Conservation (phyloP, 148 eudicot genomes). For the Fagopyrum tataricum region DNA sequence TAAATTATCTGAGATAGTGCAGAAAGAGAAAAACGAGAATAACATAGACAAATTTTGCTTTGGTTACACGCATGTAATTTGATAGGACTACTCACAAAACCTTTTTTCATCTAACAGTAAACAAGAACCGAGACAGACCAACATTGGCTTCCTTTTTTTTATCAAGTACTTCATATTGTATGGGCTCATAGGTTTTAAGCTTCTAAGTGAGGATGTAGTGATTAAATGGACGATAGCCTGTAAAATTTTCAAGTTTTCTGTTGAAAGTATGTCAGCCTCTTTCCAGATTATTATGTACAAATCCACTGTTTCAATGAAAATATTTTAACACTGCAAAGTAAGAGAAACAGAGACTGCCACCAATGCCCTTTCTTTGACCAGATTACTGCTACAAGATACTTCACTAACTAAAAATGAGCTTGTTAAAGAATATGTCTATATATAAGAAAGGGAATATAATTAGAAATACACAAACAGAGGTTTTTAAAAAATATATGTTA, state of each 20-base stretch:
- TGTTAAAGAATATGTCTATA: not conserved
- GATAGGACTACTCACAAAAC: not conserved
- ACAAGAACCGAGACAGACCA: not conserved
- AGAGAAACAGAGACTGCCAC: not conserved
- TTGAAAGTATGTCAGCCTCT: not conserved
- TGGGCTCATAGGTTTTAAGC: not conserved
- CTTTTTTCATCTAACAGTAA: not conserved
- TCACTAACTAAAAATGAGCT: not conserved
- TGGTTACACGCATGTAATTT: not conserved
- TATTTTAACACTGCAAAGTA: not conserved
- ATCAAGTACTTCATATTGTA: not conserved
- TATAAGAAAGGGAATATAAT: not conserved
- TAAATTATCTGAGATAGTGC: not conserved
- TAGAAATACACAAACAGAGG: not conserved
- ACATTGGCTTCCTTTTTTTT: not conserved
- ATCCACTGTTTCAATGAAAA: not conserved
- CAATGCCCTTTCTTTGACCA: conserved; percentile 1
- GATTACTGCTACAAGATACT: not conserved
- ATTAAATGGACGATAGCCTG: not conserved
- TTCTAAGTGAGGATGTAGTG: not conserved
- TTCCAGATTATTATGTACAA: not conserved
- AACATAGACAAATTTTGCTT: not conserved
- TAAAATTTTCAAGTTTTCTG: not conserved
- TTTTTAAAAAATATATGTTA: not conserved
- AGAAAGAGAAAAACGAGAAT: not conserved